Conservation (phyloP, 148 eudicot species). For the Rhododendron ferrugineum region DNA sequence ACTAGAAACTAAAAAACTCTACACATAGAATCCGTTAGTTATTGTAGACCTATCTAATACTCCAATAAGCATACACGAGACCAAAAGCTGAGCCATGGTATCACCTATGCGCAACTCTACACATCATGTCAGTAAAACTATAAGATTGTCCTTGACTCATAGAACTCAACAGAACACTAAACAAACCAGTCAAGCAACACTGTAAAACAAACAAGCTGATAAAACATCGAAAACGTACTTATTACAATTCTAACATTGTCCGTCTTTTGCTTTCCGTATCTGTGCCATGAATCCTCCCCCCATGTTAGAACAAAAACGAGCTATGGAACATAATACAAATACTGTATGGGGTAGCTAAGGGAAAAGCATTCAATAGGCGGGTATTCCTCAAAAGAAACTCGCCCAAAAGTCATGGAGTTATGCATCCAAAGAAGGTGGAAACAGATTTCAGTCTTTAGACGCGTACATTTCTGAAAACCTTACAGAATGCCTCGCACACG, state of each 20-base stretch:
- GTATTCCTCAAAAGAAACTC: not conserved
- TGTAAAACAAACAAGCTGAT: not conserved
- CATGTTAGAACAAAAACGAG: not conserved
- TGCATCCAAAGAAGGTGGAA: not conserved
- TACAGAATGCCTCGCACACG: not conserved
- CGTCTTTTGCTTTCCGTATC: not conserved
- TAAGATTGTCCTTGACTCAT: not conserved
- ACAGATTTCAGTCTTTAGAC: not conserved
- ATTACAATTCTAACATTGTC: not conserved
- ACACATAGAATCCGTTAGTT: not conserved
- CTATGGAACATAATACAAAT: not conserved
- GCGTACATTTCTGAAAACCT: not conserved
- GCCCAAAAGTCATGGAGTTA: not conserved
- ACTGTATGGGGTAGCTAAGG: not conserved
- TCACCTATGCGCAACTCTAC: not conserved
- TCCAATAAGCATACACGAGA: not conserved
- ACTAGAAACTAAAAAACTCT: not conserved
- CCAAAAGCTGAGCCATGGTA: not conserved
- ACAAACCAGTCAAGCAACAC: not conserved
- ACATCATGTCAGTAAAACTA: not conserved
- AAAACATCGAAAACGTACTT: not conserved
- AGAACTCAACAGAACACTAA: not conserved
- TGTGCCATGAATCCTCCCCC: not conserved
- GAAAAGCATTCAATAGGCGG: not conserved
- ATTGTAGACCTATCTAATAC: not conserved